Evolutionary conservation across 2,329 filamentous ascomycete genomes (phyloP).

Genomic region (Phoma sp.): DNA sequence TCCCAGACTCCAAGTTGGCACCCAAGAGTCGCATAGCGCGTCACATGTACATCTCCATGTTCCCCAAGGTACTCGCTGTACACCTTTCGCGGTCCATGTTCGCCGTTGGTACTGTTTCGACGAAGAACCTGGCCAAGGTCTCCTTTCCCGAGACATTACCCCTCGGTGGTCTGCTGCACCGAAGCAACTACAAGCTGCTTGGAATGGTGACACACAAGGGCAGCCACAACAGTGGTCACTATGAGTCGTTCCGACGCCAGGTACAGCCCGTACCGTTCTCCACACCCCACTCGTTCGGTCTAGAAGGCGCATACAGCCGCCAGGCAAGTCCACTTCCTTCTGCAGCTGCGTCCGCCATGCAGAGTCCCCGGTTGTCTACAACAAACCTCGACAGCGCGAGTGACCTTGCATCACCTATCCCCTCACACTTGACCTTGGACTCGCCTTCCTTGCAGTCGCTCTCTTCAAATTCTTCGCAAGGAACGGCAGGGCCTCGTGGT

Average conservation of each 20-base stretch:
- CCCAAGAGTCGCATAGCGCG: slow-evolving; percentile 86
- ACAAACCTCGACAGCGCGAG: slow-evolving; percentile 34
- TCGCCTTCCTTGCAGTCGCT: slow-evolving; percentile 43
- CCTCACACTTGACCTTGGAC: slow-evolving; percentile 33
- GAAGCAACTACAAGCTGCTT: slow-evolving; percentile 81
- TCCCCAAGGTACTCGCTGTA: slow-evolving; percentile 88
- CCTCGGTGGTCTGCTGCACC: slow-evolving; percentile 78
- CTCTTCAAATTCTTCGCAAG: slow-evolving; percentile 43
- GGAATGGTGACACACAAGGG: slow-evolving; percentile 94
- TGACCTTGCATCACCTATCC: slow-evolving; percentile 35
- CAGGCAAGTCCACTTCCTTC: slow-evolving; percentile 60
- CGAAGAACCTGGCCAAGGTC: slow-evolving; percentile 95
- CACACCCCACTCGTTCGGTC: slow-evolving; percentile 79
- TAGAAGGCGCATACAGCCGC: slow-evolving; percentile 73
- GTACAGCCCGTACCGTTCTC: slow-evolving; percentile 79
- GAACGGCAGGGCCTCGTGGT: slow-evolving; percentile 25
- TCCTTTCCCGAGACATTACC: slow-evolving; percentile 86
- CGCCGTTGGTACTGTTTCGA: slow-evolving; percentile 75
- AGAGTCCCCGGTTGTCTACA: slow-evolving; percentile 55
- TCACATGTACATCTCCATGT: slow-evolving; percentile 83
- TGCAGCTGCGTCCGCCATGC: slow-evolving; percentile 46
- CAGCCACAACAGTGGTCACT: slow-evolving; percentile 94
- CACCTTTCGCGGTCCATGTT: slow-evolving; percentile 95
- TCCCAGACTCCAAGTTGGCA: slow-evolving; percentile 76
- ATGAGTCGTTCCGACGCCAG: slow-evolving; percentile 93